phyloP scores from a whole-genome alignment of 306 rosid genomes.

The Sicyos edulis region DNA sequence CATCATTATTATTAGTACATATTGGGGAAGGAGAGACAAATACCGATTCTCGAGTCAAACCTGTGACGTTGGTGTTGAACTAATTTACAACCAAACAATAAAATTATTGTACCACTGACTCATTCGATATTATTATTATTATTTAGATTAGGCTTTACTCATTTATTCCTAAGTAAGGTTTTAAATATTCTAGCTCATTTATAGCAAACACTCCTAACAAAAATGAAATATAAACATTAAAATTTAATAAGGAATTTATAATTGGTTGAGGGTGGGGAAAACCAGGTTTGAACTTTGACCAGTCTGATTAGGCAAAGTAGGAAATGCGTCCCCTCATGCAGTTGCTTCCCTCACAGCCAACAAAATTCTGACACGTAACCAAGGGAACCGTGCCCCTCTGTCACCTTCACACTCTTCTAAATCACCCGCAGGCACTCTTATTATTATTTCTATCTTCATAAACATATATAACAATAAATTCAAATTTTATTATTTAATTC shows the following conservation, averaged over 20 bases:
- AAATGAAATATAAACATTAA: neutral
- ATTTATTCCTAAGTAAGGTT: no score
- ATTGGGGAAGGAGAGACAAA: no score
- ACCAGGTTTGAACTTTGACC: slow-evolving; percentile 13
- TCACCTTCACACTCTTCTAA: slow-evolving; percentile 12
- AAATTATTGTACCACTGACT: no score
- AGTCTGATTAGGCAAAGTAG: neutral
- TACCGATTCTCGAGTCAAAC: no score
- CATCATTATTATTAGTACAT: no score
- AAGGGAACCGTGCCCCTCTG: slow-evolving; percentile 22
- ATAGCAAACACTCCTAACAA: no score
- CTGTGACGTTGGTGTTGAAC: no score
- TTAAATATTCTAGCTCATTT: no score
- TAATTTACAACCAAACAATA: no score
- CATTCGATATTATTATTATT: no score
- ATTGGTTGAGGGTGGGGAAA: neutral
- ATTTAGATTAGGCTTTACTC: no score
- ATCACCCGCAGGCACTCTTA: slow-evolving; percentile 15
- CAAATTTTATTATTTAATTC: neutral
- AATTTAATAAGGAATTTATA: neutral
- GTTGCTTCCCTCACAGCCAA: slow-evolving; percentile 18
- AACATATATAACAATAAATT: neutral
- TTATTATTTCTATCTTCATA: neutral
- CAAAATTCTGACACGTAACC: slow-evolving; percentile 23
- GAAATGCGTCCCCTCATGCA: slow-evolving; percentile 22